phyloP scores from a whole-genome alignment of 1,284 basidiomycete species.

The Mycena citricolor region DNA sequence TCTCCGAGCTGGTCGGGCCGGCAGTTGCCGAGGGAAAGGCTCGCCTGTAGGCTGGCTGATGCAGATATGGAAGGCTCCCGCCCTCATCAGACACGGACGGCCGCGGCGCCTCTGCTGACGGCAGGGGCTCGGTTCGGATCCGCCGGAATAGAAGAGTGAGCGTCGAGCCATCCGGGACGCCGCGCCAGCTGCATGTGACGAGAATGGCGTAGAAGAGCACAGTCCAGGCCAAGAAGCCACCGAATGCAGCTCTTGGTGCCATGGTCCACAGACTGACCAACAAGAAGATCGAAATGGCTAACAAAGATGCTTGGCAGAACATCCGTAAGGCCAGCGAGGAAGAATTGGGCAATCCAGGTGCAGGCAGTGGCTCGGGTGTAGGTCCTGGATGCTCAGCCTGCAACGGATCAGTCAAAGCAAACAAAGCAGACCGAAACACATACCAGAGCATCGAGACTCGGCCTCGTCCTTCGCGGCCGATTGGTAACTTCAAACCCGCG shows the following conservation, averaged over 20 bases:
- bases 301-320: slow-evolving; percentile 55
- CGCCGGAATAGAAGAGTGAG: slow-evolving; percentile 51
- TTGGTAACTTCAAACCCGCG: slow-evolving; percentile 73
- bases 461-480: slow-evolving; percentile 52
- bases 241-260: slow-evolving; percentile 56
- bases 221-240: slow-evolving; percentile 63
- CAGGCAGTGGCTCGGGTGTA: slow-evolving; percentile 41
- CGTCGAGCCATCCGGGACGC: slow-evolving; percentile 55
- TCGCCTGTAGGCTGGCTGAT: slow-evolving; percentile 57
- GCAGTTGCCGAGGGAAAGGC: slow-evolving; percentile 33
- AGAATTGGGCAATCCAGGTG: no score
- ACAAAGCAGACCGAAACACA: no score
- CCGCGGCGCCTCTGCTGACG: slow-evolving; percentile 31
- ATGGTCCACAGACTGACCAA: slow-evolving; percentile 59
- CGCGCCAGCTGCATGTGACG: slow-evolving; percentile 53
- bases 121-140: slow-evolving; percentile 37
- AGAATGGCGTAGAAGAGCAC: slow-evolving; percentile 56
- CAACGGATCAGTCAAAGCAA: no score
- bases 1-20: slow-evolving; percentile 44
- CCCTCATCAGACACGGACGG: slow-evolving; percentile 41
- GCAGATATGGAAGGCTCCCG: slow-evolving; percentile 59
- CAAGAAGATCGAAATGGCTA: slow-evolving; percentile 57
- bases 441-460: no score
- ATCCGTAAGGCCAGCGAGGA: slow-evolving; percentile 47
- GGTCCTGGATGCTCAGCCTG: slow-evolving; percentile 68